Percentiles rank a stretch among this genome's conserved stretches.
phyloP scores from a whole-genome alignment of 2,329 filamentous ascomycete genomes.

The Alternaria arbusti region DNA sequence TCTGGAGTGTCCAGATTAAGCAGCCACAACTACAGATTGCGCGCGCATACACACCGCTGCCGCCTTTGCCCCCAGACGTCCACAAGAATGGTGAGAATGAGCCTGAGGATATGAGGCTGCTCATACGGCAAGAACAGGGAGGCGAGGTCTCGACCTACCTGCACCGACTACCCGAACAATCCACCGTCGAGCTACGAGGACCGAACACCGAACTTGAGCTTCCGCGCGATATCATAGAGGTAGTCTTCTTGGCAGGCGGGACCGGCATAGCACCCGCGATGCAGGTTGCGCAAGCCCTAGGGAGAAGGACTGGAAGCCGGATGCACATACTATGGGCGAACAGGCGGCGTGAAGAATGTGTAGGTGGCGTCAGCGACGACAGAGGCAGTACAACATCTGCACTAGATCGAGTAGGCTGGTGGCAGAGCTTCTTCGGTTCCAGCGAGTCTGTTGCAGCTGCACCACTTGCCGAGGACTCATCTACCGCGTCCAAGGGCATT shows the following conservation, averaged over 20 bases:
- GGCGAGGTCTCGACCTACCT: slow-evolving; percentile 90
- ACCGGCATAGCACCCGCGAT: slow-evolving; percentile 91
- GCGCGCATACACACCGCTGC: slow-evolving; percentile 88
- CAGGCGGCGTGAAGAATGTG: slow-evolving; percentile 69
- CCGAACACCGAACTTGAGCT: slow-evolving; percentile 74
- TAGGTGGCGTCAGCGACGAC: slow-evolving; percentile 64
- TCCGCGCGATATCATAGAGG: slow-evolving; percentile 58
- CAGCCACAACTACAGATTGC: slow-evolving; percentile 94
- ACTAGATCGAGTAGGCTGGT: slow-evolving; percentile 29
- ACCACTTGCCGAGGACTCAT: slow-evolving; percentile 4
- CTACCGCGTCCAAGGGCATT: slow-evolving; percentile 45
- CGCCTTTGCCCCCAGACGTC: slow-evolving; percentile 55
- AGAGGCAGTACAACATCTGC: not conserved
- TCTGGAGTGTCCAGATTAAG: slow-evolving; percentile 92
- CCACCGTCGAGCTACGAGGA: slow-evolving; percentile 76
- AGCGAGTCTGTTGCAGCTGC: slow-evolving; percentile 14
- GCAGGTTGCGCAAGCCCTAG: slow-evolving; percentile 73
- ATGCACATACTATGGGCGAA: slow-evolving; percentile 87
- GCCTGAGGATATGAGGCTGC: slow-evolving; percentile 65
- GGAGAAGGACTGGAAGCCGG: slow-evolving; percentile 51
- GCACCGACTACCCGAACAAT: slow-evolving; percentile 66
- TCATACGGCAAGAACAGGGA: slow-evolving; percentile 77
- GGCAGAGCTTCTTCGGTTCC: slow-evolving; percentile 35
- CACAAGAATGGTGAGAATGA: slow-evolving; percentile 31
- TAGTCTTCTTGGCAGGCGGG: slow-evolving; percentile 89